A percentile compares a stretch with the other conserved stretches of the same genome.
These are phyloP conservation scores for Solanum chacoense DNA, from an alignment of 305 asterid genomes.

Conservation along the genomic window DNA sequence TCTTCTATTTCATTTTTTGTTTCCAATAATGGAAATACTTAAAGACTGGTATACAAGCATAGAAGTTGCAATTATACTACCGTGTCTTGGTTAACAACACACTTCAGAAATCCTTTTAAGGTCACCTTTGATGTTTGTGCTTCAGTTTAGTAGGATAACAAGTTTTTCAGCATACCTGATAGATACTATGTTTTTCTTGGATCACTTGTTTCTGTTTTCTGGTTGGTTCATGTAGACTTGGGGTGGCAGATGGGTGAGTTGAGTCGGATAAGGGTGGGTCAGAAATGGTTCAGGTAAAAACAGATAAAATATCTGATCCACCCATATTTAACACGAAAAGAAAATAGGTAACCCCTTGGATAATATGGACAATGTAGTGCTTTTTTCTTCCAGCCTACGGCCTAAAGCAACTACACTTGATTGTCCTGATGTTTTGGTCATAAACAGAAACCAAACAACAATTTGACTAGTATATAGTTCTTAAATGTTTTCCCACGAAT, in stretches of 20 bases:
- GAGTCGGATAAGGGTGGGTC: not conserved
- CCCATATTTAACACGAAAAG: not conserved
- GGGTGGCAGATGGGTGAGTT: not conserved
- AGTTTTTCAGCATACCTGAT: not conserved
- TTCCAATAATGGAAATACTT: not conserved
- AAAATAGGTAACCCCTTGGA: not conserved
- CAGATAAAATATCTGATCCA: not conserved
- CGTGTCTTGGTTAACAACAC: not conserved
- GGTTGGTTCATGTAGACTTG: not conserved
- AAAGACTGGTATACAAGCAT: not conserved
- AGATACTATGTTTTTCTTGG: not conserved
- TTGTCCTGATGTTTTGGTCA: not conserved
- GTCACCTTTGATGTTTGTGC: not conserved
- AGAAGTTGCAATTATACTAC: not conserved
- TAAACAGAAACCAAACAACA: not conserved
- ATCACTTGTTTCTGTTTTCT: not conserved
- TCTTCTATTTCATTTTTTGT: not conserved
- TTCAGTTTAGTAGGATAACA: not conserved
- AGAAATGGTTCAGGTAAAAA: not conserved
- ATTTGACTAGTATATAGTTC: not conserved
- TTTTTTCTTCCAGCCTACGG: not conserved
- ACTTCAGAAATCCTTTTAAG: not conserved
- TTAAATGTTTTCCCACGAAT: not conserved
- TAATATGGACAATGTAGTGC: not conserved
- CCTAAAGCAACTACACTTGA: not conserved